phyloP scores from a whole-genome alignment of 2,329 filamentous ascomycete genomes.

The Diaporthe humulicola region DNA sequence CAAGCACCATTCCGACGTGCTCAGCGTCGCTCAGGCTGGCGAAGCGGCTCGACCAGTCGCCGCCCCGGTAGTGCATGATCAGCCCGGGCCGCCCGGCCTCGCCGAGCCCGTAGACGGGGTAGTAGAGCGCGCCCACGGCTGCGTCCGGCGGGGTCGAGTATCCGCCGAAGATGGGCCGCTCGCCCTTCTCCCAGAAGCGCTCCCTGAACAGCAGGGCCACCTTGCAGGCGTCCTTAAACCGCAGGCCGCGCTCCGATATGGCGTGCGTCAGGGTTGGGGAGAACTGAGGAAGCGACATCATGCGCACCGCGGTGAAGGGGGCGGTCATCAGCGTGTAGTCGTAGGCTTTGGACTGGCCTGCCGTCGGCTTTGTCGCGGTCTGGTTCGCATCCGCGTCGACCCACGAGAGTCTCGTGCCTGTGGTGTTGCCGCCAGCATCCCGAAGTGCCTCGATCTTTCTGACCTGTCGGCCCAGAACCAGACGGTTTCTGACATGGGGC shows the following conservation, averaged over 20 bases:
- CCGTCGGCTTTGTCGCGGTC: conserved; percentile 65
- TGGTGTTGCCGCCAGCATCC: neutral
- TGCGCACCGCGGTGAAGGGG: conserved; percentile 74
- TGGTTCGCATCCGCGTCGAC: neutral
- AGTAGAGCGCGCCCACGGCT: conserved; percentile 73
- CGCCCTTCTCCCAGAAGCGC: conserved; percentile 69
- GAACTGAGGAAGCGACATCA: conserved; percentile 66
- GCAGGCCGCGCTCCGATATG: conserved; percentile 55
- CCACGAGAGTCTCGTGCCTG: neutral
- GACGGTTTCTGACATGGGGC: conserved; percentile 68
- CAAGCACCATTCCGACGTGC: conserved; percentile 73
- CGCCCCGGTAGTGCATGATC: conserved; percentile 69
- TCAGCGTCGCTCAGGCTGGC: conserved; percentile 66
- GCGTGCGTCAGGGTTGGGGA: conserved; percentile 59
- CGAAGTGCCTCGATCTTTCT: conserved; percentile 64
- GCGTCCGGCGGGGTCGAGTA: conserved; percentile 69
- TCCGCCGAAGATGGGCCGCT: conserved; percentile 72
- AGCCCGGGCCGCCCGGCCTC: conserved; percentile 72
- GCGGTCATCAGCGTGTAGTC: conserved; percentile 76
- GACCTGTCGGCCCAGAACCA: neutral
- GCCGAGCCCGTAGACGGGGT: conserved; percentile 77
- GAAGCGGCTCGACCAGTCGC: conserved; percentile 53
- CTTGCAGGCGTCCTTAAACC: conserved; percentile 64
- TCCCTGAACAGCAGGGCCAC: conserved; percentile 77
- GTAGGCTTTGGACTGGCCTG: conserved; percentile 69